Evolutionary conservation across 2,329 filamentous ascomycete genomes (phyloP).

Genomic region (Diaporthe vaccinii): DNA sequence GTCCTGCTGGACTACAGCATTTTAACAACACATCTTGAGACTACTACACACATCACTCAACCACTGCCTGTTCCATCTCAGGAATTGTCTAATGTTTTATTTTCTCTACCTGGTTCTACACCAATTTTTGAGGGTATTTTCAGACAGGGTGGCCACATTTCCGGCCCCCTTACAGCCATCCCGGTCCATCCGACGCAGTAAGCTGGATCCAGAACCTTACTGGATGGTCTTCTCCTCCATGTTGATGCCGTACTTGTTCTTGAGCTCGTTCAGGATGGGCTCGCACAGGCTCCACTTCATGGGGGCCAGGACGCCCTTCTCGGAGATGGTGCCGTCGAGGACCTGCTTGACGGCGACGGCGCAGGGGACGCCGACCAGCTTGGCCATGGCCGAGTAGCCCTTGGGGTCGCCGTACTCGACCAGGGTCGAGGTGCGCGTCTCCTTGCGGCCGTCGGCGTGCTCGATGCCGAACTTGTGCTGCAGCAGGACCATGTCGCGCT

Average conservation of each 20-base stretch:
- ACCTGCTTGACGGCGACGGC: conserved; percentile 84
- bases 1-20: background rate
- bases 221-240: conserved; percentile 76
- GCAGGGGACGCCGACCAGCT: conserved; percentile 77
- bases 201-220: conserved; percentile 45
- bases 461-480: conserved; percentile 90
- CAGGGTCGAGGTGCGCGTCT: conserved; percentile 85
- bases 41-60: background rate
- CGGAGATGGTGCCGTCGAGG: conserved; percentile 78
- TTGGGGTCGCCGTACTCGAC: conserved; percentile 83
- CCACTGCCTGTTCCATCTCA: background rate
- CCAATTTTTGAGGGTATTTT: conserved; percentile 30
- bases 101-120: conserved; percentile 30
- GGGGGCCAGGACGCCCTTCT: conserved; percentile 83
- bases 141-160: background rate
- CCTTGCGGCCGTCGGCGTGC: conserved; percentile 80
- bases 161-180: background rate
- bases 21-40: background rate
- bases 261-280: conserved; percentile 82
- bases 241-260: conserved; percentile 81
- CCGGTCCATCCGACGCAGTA: background rate
- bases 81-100: background rate
- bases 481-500: conserved; percentile 87
- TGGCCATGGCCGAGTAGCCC: conserved; percentile 88
- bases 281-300: conserved; percentile 79